phyloP scores from a whole-genome alignment of 108 stramenopile genomes.

The Skeletonema grethae region DNA sequence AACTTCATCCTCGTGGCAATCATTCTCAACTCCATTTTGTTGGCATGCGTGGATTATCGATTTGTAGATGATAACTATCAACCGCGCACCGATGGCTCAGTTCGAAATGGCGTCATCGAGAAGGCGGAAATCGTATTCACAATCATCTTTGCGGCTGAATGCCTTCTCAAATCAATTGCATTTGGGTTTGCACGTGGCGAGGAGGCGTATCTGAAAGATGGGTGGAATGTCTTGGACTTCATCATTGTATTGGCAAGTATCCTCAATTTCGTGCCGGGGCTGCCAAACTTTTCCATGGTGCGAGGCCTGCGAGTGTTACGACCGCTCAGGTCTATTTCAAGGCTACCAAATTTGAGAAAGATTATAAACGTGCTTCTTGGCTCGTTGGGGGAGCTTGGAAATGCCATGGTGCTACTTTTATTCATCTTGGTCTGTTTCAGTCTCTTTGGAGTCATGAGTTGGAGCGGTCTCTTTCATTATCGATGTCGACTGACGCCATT shows the following conservation, averaged over 20 bases:
- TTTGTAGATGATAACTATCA: constrained; percentile 33
- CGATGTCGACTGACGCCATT: constrained; percentile 66
- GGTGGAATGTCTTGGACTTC: constrained; percentile 71
- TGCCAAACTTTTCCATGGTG: constrained; percentile 61
- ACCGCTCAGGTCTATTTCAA: constrained; percentile 64
- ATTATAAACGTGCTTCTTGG: constrained; percentile 60
- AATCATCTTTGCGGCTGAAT: constrained; percentile 61
- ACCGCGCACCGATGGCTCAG: constrained; percentile 25
- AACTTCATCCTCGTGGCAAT: constrained; percentile 32
- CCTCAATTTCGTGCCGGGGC: constrained; percentile 48
- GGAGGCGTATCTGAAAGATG: constrained; percentile 52
- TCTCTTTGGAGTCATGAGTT: constrained; percentile 69
- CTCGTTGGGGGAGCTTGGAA: constrained; percentile 57
- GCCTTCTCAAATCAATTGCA: constrained; percentile 63
- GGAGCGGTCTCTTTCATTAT: constrained; percentile 56
- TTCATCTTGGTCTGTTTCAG: constrained; percentile 72
- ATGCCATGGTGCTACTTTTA: constrained; percentile 59
- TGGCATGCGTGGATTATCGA: constrained; percentile 42
- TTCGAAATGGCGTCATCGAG: constrained; percentile 26
- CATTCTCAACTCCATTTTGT: constrained; percentile 31
- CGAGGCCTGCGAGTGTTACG: constrained; percentile 69
- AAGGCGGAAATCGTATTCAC: constrained; percentile 39
- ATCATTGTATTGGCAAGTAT: constrained; percentile 59
- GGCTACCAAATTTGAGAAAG: constrained; percentile 61
- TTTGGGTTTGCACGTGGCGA: constrained; percentile 45